Conservation (phyloP, 2,329 filamentous ascomycete species). For the Rhinocladiella mackenziei region DNA sequence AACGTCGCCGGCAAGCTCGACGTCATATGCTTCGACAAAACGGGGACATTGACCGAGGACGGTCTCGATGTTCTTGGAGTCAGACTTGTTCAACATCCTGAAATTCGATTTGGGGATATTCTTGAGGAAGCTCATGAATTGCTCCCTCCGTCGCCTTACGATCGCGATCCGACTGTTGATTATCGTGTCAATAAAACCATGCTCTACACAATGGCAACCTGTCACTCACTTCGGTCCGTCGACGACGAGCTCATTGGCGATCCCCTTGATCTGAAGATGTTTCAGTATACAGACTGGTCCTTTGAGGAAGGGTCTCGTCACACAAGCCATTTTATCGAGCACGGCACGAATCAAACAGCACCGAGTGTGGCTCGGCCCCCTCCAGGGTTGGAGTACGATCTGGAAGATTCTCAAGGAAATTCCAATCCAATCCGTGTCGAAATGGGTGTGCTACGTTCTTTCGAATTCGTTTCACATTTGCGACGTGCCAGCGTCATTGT, state of each 20-base stretch:
- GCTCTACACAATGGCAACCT: constrained; percentile 94
- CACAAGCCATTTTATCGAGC: constrained; percentile 62
- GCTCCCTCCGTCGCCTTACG: constrained; percentile 52
- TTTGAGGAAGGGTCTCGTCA: constrained; percentile 82
- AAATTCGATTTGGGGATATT: constrained; percentile 65
- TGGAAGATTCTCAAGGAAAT: constrained; percentile 43
- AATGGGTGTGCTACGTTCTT: constrained; percentile 82
- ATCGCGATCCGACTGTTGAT: constrained; percentile 57
- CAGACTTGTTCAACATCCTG: constrained; percentile 64
- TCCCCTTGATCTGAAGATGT: constrained; percentile 96
- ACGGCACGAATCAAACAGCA: constrained; percentile 64
- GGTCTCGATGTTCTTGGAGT: constrained; percentile 90
- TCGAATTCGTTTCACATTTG: constrained; percentile 92
- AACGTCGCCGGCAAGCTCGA: constrained; percentile 96
- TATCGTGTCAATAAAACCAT: constrained; percentile 64
- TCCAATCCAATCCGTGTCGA: constrained; percentile 56
- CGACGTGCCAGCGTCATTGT: constrained; percentile 91
- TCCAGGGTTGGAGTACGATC: constrained; percentile 53
- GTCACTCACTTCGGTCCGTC: constrained; percentile 82
- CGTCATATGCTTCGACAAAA: constrained; percentile 97
- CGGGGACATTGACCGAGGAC: constrained; percentile 95
- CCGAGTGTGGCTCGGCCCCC: constrained; percentile 89
- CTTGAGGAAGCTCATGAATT: constrained; percentile 62
- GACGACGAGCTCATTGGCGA: constrained; percentile 89
- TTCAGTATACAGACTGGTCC: constrained; percentile 88